These are phyloP conservation scores for Melanogaster broomeanus DNA, from an alignment of 768 basidiomycete species.

Conservation along the genomic window DNA sequence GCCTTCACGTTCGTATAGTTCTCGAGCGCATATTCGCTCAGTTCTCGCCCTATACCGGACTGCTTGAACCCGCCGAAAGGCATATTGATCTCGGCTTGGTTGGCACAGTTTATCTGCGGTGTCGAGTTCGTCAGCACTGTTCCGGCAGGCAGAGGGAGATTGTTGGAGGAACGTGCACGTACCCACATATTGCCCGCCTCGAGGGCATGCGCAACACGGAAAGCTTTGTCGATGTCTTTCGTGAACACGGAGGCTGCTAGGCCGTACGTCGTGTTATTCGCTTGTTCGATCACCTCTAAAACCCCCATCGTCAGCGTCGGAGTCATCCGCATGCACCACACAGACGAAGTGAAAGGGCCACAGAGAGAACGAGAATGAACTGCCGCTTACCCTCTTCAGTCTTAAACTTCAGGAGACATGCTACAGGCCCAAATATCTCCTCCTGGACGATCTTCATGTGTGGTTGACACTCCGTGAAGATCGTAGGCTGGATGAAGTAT, in stretches of 20 bases:
- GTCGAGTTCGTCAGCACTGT: not conserved
- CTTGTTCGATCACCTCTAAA: conserved; percentile 29
- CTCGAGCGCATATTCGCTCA: conserved; percentile 62
- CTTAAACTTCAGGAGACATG: conserved; percentile 48
- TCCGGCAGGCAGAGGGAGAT: not conserved
- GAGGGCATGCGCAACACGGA: conserved; percentile 42
- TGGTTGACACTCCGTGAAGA: conserved; percentile 42
- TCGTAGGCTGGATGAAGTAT: conserved; percentile 47
- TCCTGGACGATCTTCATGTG: conserved; percentile 48
- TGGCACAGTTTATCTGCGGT: conserved; percentile 43
- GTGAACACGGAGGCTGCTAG: conserved; percentile 54
- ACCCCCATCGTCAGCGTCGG: not conserved
- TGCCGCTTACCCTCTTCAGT: conserved; percentile 32
- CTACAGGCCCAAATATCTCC: conserved; percentile 50
- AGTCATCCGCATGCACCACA: not conserved
- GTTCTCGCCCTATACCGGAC: conserved; percentile 69
- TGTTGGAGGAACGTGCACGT: conserved; percentile 2
- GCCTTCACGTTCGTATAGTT: conserved; percentile 61
- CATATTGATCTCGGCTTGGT: conserved; percentile 46
- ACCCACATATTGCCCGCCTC: conserved; percentile 65
- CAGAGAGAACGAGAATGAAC: not conserved
- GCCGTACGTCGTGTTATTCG: conserved; percentile 50
- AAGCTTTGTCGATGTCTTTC: conserved; percentile 41
- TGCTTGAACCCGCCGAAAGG: conserved; percentile 80
- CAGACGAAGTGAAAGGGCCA: too few species aligned